These are phyloP conservation scores for Ramularia endophylla DNA, from an alignment of 2,329 filamentous ascomycete genomes.

Conservation along the genomic window DNA sequence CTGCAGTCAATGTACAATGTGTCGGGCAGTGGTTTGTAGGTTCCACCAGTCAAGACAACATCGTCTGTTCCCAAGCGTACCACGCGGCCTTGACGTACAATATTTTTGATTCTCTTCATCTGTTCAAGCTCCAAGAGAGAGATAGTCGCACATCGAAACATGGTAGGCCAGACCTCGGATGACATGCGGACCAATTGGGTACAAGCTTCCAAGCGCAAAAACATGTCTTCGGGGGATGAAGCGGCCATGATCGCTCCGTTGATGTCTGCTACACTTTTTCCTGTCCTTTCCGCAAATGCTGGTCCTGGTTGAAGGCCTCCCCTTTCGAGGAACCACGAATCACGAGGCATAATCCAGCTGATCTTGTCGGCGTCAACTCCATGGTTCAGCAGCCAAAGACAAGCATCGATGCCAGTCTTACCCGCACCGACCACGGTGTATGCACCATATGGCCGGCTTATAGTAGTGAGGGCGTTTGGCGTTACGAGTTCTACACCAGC, in stretches of 20 bases:
- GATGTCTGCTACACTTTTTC: not conserved
- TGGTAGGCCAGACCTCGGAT: slow-evolving; percentile 10
- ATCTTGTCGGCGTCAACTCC: slow-evolving; percentile 10
- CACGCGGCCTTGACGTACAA: slow-evolving; percentile 14
- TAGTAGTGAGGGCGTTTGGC: slow-evolving; percentile 9
- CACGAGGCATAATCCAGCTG: slow-evolving; percentile 21
- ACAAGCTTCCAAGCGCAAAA: slow-evolving; percentile 5
- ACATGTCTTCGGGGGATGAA: slow-evolving; percentile 10
- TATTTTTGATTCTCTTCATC: slow-evolving; percentile 9
- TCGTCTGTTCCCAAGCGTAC: slow-evolving; percentile 3
- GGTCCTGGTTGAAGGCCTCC: slow-evolving; percentile 7
- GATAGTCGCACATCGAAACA: slow-evolving; percentile 16
- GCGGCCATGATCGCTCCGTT: slow-evolving; percentile 9
- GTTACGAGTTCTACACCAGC: slow-evolving; percentile 7
- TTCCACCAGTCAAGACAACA: slow-evolving; percentile 10
- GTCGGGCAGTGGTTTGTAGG: slow-evolving; percentile 3
- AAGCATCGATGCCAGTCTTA: slow-evolving; percentile 19
- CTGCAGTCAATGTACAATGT: slow-evolving; percentile 18
- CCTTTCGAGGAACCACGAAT: slow-evolving; percentile 15
- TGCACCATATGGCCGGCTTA: slow-evolving; percentile 5
- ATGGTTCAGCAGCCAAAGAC: slow-evolving; percentile 13
- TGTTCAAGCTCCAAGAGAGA: slow-evolving; percentile 13
- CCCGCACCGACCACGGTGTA: slow-evolving; percentile 18
- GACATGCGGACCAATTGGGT: slow-evolving; percentile 6
- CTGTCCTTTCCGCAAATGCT: slow-evolving; percentile 2